Evolutionary conservation across 768 basidiomycete species (phyloP).

Genomic region (Lyophyllum atratum): DNA sequence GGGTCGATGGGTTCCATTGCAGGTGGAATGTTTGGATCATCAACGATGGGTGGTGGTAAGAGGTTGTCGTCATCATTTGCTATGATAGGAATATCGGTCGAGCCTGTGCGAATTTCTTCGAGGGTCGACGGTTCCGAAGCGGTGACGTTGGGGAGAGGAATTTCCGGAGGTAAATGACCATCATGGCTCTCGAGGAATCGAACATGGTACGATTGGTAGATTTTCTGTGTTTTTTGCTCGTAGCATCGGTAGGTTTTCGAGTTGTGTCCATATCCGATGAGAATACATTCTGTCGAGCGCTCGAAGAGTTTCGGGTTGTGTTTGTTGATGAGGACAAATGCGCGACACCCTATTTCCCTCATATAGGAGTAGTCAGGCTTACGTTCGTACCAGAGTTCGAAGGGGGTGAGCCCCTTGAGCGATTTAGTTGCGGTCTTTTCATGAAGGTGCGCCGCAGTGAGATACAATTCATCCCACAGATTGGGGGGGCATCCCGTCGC

Average conservation of each 20-base stretch:
- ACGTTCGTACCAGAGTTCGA: neutral
- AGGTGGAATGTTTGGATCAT: too few species aligned
- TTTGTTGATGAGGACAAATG: neutral
- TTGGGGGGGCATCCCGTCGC: neutral
- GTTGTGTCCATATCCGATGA: slow-evolving; percentile 35
- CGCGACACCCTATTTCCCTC: neutral
- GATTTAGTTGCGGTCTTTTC: neutral
- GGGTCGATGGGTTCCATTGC: too few species aligned
- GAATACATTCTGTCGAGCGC: slow-evolving; percentile 31
- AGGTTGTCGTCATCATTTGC: too few species aligned
- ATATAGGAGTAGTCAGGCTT: neutral
- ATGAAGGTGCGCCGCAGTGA: neutral
- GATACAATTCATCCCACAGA: neutral
- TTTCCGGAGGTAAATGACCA: neutral
- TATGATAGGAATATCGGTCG: too few species aligned
- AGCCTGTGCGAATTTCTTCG: neutral
- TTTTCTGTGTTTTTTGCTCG: slow-evolving; percentile 16
- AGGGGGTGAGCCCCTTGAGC: neutral
- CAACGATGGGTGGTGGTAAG: too few species aligned
- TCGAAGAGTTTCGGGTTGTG: slow-evolving; percentile 13
- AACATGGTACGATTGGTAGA: slow-evolving; percentile 25
- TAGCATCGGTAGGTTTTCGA: slow-evolving; percentile 36
- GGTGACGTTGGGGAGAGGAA: neutral
- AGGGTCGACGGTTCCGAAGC: neutral
- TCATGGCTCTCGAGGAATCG: slow-evolving; percentile 27